Evolutionary conservation across 805 yeast genomes (phyloP).

Genomic region (Candida arabinofermentans): DNA sequence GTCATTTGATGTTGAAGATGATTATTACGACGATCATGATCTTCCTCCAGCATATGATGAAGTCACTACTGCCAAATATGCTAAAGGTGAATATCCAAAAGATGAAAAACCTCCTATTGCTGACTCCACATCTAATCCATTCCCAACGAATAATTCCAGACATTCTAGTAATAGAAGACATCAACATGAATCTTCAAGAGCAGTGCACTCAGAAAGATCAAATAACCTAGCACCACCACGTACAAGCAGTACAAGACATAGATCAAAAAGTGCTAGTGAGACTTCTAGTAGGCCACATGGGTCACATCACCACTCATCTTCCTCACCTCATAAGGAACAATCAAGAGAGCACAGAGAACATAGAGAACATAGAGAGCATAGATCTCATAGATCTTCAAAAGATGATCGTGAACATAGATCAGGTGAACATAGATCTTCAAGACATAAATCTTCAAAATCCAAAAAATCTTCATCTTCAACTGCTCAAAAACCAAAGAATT

Average conservation of each 20-base stretch:
- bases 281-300: conserved; percentile 6
- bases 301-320: conserved; percentile 6
- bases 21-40: conserved; percentile 23
- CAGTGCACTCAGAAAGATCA: conserved; percentile 17
- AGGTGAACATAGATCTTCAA: conserved; percentile 28
- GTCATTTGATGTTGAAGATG: conserved; percentile 24
- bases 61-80: conserved; percentile 49
- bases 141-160: conserved; percentile 13
- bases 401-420: conserved; percentile 16
- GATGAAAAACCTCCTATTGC: conserved; percentile 39
- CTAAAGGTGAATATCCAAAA: conserved; percentile 45
- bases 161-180: neutral
- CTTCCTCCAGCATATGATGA: conserved; percentile 69
- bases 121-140: conserved; percentile 23
- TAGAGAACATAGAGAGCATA: conserved; percentile 15
- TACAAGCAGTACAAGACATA: conserved; percentile 25
- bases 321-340: conserved; percentile 14
- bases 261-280: conserved; percentile 32
- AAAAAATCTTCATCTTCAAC: conserved; percentile 37
- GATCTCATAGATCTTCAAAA: conserved; percentile 17
- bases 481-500: conserved; percentile 59
- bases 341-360: conserved; percentile 15
- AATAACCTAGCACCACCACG: conserved; percentile 14
- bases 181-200: conserved; percentile 7
- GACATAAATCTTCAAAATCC: conserved; percentile 28